Percentiles rank a stretch among this genome's conserved stretches.
phyloP scores from a whole-genome alignment of 495 filamentous ascomycete genomes.

The Emericellopsis terricola region DNA sequence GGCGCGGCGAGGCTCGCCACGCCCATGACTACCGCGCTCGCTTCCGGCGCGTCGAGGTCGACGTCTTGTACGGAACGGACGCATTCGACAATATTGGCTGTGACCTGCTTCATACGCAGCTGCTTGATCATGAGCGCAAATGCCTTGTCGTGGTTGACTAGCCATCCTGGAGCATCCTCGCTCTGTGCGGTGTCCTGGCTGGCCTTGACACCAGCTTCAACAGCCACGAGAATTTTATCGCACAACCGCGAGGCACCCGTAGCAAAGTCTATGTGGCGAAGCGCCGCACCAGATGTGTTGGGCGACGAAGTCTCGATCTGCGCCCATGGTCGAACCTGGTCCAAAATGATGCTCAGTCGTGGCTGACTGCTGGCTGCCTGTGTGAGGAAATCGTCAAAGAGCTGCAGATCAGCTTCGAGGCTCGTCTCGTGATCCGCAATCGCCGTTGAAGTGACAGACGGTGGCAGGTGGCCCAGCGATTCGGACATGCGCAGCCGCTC shows the following conservation, averaged over 20 bases:
- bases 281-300: constrained; percentile 11
- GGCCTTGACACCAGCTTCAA: constrained; percentile 48
- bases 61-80: constrained; percentile 29
- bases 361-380: constrained; percentile 27
- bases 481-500: constrained; percentile 11
- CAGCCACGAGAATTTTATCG: constrained; percentile 51
- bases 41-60: constrained; percentile 20
- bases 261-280: too few relatives aligned
- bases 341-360: constrained; percentile 41
- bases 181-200: constrained; percentile 26
- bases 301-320: constrained; percentile 5
- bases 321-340: constrained; percentile 38
- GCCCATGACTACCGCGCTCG: constrained; percentile 31
- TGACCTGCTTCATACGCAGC: constrained; percentile 37
- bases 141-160: constrained; percentile 39
- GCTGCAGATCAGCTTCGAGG: constrained; percentile 21
- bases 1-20: constrained; percentile 51
- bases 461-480: constrained; percentile 33
- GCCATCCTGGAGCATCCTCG: constrained; percentile 41
- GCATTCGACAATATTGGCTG: constrained; percentile 22
- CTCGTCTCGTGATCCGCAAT: constrained; percentile 24
- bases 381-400: constrained; percentile 25
- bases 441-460: constrained; percentile 27
- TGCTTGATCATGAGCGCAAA: constrained; percentile 37
- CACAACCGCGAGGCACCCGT: constrained; percentile 35